Evolutionary conservation across 371 early-diverging fungal species (phyloP).

Genomic region (Mortierella sp.): DNA sequence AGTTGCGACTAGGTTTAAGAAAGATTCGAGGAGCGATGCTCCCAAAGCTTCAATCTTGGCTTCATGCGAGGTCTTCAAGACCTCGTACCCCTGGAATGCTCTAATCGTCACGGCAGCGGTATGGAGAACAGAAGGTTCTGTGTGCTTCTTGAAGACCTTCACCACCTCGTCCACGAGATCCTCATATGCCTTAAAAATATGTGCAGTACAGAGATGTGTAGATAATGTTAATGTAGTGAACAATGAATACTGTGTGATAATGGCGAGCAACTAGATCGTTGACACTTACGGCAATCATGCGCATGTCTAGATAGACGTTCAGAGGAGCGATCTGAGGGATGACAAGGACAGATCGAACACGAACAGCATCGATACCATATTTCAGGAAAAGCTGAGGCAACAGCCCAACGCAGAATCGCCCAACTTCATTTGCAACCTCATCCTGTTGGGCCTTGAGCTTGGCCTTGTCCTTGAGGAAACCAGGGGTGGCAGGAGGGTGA

Average conservation of each 20-base stretch:
- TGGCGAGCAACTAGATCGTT: background rate
- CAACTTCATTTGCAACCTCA: constrained; percentile 63
- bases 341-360: constrained; percentile 66
- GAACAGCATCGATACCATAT: constrained; percentile 68
- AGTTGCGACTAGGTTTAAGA: constrained; percentile 48
- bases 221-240: background rate
- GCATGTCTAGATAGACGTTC: constrained; percentile 74
- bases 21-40: constrained; percentile 61
- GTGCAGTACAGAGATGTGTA: background rate
- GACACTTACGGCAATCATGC: constrained; percentile 68
- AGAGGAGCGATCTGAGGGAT: constrained; percentile 73
- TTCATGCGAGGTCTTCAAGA: constrained; percentile 59
- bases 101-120: constrained; percentile 61
- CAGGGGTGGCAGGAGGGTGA: constrained; percentile 40
- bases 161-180: constrained; percentile 70
- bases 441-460: constrained; percentile 49
- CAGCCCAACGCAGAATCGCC: constrained; percentile 66
- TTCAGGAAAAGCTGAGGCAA: constrained; percentile 78
- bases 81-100: constrained; percentile 60
- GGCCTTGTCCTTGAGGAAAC: constrained; percentile 54
- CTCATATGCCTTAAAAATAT: constrained; percentile 64
- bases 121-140: constrained; percentile 55
- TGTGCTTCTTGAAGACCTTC: constrained; percentile 69
- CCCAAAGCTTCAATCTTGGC: constrained; percentile 59
- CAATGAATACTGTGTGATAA: background rate